Conservation (phyloP, 192 early-diverging fungal genomes). For the Coemansia biformis region DNA sequence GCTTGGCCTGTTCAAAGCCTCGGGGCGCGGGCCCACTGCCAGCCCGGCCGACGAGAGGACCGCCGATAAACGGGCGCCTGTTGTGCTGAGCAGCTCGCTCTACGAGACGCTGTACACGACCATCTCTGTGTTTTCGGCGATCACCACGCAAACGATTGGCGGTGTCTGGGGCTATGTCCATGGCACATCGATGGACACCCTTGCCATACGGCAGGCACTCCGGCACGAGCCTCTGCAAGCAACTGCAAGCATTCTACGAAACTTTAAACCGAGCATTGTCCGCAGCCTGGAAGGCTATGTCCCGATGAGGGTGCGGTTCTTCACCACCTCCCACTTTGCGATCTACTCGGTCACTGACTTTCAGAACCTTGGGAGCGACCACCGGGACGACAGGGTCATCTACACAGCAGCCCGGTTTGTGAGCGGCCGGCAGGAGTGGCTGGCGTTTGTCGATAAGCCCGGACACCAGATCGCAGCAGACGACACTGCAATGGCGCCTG, state of each 20-base stretch:
- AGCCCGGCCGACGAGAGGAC: no score
- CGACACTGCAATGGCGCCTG: no score
- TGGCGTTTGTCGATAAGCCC: no score
- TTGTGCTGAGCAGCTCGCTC: constrained; percentile 24
- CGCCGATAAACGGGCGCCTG: no score
- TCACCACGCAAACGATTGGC: constrained; percentile 23
- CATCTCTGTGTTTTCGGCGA: constrained; percentile 25
- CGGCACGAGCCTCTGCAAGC: constrained; percentile 12
- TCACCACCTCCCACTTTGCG: constrained; percentile 17
- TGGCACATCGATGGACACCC: constrained; percentile 11
- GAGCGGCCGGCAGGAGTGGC: constrained; percentile 37
- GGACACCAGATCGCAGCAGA: no score
- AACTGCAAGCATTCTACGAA: constrained; percentile 13
- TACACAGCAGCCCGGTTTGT: constrained; percentile 26
- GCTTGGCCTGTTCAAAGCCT: constrained; percentile 3
- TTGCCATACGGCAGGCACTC: constrained; percentile 13
- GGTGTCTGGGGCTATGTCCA: constrained; percentile 10
- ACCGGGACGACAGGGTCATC: neutral
- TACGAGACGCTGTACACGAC: constrained; percentile 34
- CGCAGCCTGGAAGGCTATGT: constrained; percentile 16
- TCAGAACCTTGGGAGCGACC: neutral
- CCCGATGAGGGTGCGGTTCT: constrained; percentile 25
- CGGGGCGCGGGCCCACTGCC: no score
- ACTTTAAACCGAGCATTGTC: constrained; percentile 7
- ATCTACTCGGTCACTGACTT: constrained; percentile 39